These are phyloP conservation scores for Exophiala viscosa DNA, from an alignment of 2,329 filamentous ascomycete genomes.

Conservation along the genomic window DNA sequence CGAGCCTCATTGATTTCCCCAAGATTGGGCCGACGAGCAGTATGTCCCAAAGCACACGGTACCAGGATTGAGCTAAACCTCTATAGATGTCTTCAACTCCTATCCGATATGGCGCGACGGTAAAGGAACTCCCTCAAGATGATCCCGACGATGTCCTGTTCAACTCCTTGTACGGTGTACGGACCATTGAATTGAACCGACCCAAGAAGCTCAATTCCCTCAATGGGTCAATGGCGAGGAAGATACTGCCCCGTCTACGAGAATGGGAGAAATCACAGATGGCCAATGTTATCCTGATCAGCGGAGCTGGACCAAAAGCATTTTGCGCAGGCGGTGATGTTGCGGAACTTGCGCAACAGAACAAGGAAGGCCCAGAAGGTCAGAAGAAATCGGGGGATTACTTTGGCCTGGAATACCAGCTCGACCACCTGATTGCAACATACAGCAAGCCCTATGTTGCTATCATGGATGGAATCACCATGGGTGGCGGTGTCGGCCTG, in stretches of 20 bases:
- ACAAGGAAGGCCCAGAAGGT: conserved; percentile 63
- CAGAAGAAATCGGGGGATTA: conserved; percentile 74
- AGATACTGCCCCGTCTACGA: conserved; percentile 82
- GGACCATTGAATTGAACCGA: conserved; percentile 90
- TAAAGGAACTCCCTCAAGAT: conserved; percentile 62
- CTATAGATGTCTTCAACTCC: conserved; percentile 42
- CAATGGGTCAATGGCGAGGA: conserved; percentile 89
- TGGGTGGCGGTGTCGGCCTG: conserved; percentile 94
- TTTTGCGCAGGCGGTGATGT: conserved; percentile 96
- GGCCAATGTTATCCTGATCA: conserved; percentile 88
- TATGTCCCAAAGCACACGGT: neutral
- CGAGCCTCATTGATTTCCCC: conserved; percentile 7
- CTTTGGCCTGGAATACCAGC: conserved; percentile 91
- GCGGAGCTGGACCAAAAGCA: conserved; percentile 78
- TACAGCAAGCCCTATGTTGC: conserved; percentile 91
- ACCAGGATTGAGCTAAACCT: conserved; percentile 6
- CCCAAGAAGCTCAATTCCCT: conserved; percentile 89
- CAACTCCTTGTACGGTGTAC: conserved; percentile 79
- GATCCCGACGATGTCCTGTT: conserved; percentile 90
- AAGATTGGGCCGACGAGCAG: conserved; percentile 13
- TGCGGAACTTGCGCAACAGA: conserved; percentile 68
- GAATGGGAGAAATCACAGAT: conserved; percentile 96
- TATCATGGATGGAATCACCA: conserved; percentile 96
- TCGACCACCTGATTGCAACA: conserved; percentile 92
- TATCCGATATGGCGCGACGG: conserved; percentile 18